Evolutionary conservation across 306 rosid genomes (phyloP).

Genomic region (Sphenostylis stenocarpa): DNA sequence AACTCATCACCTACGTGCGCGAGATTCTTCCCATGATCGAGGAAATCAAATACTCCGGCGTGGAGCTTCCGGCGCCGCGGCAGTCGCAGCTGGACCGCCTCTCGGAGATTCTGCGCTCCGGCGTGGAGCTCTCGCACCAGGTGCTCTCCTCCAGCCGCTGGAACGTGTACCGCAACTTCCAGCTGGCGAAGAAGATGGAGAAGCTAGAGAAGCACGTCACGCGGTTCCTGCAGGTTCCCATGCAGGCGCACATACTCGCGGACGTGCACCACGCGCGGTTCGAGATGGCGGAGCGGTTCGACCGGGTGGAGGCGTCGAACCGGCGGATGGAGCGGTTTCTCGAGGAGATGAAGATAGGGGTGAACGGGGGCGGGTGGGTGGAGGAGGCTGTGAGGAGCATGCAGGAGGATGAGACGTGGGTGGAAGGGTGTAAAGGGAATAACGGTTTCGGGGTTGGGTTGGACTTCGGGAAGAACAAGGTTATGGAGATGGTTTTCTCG

Average conservation of each 20-base stretch:
- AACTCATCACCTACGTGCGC: slow-evolving; percentile 34
- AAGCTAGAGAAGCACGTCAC: slow-evolving; percentile 63
- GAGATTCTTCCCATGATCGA: slow-evolving; percentile 55
- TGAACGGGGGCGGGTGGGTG: slow-evolving; percentile 59
- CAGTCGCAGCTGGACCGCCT: slow-evolving; percentile 68
- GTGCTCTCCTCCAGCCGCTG: slow-evolving; percentile 56
- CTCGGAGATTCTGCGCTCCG: slow-evolving; percentile 61
- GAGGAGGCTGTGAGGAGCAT: slow-evolving; percentile 68
- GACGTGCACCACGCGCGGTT: slow-evolving; percentile 59
- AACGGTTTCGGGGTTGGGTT: slow-evolving; percentile 47
- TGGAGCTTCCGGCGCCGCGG: slow-evolving; percentile 58
- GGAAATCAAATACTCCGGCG: slow-evolving; percentile 82
- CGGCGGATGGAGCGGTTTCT: slow-evolving; percentile 55
- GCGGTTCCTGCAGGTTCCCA: slow-evolving; percentile 46
- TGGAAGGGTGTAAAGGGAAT: slow-evolving; percentile 32
- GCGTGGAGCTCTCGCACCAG: slow-evolving; percentile 64
- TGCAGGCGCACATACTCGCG: slow-evolving; percentile 68
- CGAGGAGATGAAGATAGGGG: slow-evolving; percentile 60
- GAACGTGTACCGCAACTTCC: slow-evolving; percentile 75
- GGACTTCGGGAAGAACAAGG: slow-evolving; percentile 65
- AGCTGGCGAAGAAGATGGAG: slow-evolving; percentile 65
- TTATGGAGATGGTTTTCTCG: slow-evolving; percentile 58
- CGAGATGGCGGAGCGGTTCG: slow-evolving; percentile 62
- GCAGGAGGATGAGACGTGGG: slow-evolving; percentile 59
- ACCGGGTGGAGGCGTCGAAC: slow-evolving; percentile 53